Conservation (phyloP, 2,329 filamentous ascomycete species). For the Aspergillus aculeatus region DNA sequence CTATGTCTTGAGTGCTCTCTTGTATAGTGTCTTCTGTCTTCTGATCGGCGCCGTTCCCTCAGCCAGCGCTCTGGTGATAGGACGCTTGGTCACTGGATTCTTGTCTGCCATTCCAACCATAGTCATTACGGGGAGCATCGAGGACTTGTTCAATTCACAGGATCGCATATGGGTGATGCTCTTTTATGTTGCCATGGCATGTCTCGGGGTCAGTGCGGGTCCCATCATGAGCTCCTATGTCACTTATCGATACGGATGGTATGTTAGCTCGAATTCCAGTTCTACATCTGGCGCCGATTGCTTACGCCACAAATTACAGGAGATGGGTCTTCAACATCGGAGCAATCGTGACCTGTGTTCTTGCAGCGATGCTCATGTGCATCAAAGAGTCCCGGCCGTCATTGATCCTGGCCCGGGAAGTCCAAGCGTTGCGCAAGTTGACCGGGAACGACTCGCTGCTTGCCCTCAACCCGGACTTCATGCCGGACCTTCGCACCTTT, state of each 20-base stretch:
- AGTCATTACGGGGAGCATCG: slow-evolving; percentile 48
- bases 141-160: slow-evolving; percentile 49
- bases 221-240: slow-evolving; percentile 46
- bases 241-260: slow-evolving; percentile 37
- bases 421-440: slow-evolving; percentile 25
- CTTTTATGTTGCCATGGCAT: slow-evolving; percentile 43
- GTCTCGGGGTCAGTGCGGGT: slow-evolving; percentile 43
- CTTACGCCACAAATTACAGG: slow-evolving; percentile 24
- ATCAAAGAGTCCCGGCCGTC: slow-evolving; percentile 47
- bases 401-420: slow-evolving; percentile 37
- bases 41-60: slow-evolving; percentile 37
- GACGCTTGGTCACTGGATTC: slow-evolving; percentile 44
- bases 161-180: slow-evolving; percentile 48
- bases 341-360: slow-evolving; percentile 35
- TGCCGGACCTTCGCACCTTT: slow-evolving; percentile 38
- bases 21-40: slow-evolving; percentile 29
- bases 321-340: slow-evolving; percentile 47
- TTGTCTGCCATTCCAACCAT: slow-evolving; percentile 49
- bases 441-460: slow-evolving; percentile 26
- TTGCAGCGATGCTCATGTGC: slow-evolving; percentile 34
- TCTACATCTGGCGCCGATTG: neutral
- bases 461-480: slow-evolving; percentile 39
- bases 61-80: slow-evolving; percentile 34
- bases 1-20: slow-evolving; percentile 26
- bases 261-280: slow-evolving; percentile 13